Evolutionary conservation across 2,329 filamentous ascomycete genomes (phyloP).

Genomic region (Zymoseptoria brevis): DNA sequence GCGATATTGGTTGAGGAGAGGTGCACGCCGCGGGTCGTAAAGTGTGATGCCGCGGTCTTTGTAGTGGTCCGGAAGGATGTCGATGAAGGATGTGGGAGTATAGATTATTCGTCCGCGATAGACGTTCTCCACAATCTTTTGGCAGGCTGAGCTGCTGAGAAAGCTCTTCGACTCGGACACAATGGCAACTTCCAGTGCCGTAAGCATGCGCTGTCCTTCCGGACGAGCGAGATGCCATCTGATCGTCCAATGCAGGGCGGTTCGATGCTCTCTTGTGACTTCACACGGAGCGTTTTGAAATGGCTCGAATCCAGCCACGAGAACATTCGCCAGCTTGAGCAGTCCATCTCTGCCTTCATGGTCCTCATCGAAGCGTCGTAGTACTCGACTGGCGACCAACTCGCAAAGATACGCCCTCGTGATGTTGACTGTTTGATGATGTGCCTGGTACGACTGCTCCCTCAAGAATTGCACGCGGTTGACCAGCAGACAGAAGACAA

Average conservation of each 20-base stretch:
- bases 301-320: conserved; percentile 76
- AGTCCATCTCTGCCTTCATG: conserved; percentile 63
- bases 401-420: conserved; percentile 74
- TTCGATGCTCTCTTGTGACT: conserved; percentile 52
- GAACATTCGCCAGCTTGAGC: conserved; percentile 65
- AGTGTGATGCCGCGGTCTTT: conserved; percentile 75
- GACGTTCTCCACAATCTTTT: conserved; percentile 74
- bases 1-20: conserved; percentile 75
- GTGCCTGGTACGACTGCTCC: conserved; percentile 66
- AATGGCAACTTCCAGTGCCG: conserved; percentile 75
- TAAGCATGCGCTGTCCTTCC: conserved; percentile 54
- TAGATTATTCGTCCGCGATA: conserved; percentile 75
- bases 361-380: conserved; percentile 72
- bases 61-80: conserved; percentile 79
- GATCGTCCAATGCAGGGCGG: conserved; percentile 37
- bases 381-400: conserved; percentile 66
- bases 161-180: conserved; percentile 74
- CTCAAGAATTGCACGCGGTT: conserved; percentile 72
- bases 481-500: conserved; percentile 77
- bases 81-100: conserved; percentile 71
- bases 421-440: conserved; percentile 72
- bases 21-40: conserved; percentile 68
- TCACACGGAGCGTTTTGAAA: conserved; percentile 72
- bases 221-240: conserved; percentile 34
- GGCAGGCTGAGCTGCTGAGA: conserved; percentile 66